Base-by-base conservation (phyloP, 2,329 filamentous ascomycete species). In the Aspergillus pseudoglaucus region DNA sequence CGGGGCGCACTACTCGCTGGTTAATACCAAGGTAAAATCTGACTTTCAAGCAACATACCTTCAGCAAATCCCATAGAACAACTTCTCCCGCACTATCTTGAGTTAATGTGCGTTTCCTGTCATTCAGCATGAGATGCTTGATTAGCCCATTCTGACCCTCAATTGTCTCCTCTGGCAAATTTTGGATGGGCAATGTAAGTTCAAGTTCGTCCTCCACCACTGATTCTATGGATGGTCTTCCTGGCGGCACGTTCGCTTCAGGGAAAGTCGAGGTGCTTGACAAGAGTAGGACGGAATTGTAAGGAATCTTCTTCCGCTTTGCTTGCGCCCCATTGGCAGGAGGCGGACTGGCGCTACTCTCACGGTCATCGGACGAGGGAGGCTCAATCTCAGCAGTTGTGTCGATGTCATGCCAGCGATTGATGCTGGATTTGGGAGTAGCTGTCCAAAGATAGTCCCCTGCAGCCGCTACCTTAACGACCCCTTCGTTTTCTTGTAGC, bases 71-170 rank as follows among this genome's bases (percentile, higher is more conserved):
- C 93, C 93, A 98, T 54, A 98, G 72, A 42, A 96, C 75, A 2
- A 97, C 90, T 62, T 98, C 93, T 14, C 93, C 93, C 1, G 91
- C 90, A 2, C 93, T 96, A 67, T 98, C 93, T 45, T 95, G 74
- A 0, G 93, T 98, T 54, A 98, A 74, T 3, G 94, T 90, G 50
- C 90, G 81, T 62, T 88, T 85, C 56, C 91, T 81, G 65, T 98
- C 91, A 66, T 95, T 97, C 51, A 98, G 76, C 57, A 97, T 78
- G 59, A 86, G 84, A 66, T 96, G 88, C 68, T 97, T 98, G 52
- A 97, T 89, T 46, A 98, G 73, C 8, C 93, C 93, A 69, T 95
- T 91, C 61, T 96, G 90, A 1, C 93, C 93, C 68, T 96, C 90
- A 42, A 98, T 93, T 0, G 87, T 89, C 64, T 91, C 88, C 54